phyloP scores from a whole-genome alignment of 2,329 filamentous ascomycete genomes.

The Xylariaceae sp. region DNA sequence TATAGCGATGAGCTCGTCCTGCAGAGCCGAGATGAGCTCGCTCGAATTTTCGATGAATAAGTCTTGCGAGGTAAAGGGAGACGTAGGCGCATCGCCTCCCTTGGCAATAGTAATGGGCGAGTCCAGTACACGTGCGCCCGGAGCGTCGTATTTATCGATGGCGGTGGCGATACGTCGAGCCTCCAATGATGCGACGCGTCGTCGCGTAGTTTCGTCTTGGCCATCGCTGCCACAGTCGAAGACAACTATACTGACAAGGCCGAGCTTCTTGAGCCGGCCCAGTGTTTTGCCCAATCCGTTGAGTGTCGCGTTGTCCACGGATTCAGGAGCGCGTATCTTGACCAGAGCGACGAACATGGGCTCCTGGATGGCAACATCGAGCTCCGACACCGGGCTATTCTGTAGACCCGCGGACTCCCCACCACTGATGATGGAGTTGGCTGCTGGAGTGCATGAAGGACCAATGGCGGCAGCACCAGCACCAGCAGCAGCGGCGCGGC shows the following conservation, averaged over 20 bases:
- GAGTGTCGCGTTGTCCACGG: slow-evolving; percentile 62
- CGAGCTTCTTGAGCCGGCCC: slow-evolving; percentile 74
- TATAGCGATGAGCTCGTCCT: slow-evolving; percentile 64
- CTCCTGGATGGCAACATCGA: slow-evolving; percentile 40
- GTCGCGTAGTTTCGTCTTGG: slow-evolving; percentile 32
- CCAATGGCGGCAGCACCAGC: neutral
- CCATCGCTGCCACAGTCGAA: slow-evolving; percentile 58
- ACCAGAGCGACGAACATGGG: slow-evolving; percentile 71
- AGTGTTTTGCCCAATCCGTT: slow-evolving; percentile 76
- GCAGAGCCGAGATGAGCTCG: slow-evolving; percentile 60
- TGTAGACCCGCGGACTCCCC: slow-evolving; percentile 1
- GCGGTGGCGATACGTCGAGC: slow-evolving; percentile 68
- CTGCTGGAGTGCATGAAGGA: slow-evolving; percentile 5
- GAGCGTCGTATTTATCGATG: slow-evolving; percentile 63
- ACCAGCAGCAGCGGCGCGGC: slow-evolving; percentile 7
- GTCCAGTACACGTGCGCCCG: slow-evolving; percentile 64
- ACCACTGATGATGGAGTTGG: slow-evolving; percentile 1
- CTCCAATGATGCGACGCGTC: slow-evolving; percentile 53
- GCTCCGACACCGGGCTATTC: slow-evolving; percentile 29
- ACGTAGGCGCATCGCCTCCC: slow-evolving; percentile 21
- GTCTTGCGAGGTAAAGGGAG: slow-evolving; percentile 32
- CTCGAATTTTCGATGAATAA: slow-evolving; percentile 43
- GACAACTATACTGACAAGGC: slow-evolving; percentile 76
- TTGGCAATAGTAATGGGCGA: slow-evolving; percentile 42
- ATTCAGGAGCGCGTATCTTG: slow-evolving; percentile 71